Conservation (phyloP, 257 asterid genomes). For the Forsythia suspensa region DNA sequence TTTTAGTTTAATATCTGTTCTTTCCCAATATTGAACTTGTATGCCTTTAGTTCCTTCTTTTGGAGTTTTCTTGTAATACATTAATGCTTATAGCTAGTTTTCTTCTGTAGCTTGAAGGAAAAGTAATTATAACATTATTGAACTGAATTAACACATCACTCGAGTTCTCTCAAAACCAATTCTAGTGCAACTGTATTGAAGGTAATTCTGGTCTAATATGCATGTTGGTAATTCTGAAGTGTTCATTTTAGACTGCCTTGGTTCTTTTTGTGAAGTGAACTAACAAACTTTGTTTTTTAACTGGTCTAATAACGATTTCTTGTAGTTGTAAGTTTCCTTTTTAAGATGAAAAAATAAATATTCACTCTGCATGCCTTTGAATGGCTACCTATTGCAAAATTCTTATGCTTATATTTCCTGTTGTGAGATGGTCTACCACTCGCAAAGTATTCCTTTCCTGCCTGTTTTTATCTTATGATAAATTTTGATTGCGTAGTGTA, state of each 20-base stretch:
- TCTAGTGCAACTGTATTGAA: constrained; percentile 1
- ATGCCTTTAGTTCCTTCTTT: neutral
- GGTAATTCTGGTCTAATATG: neutral
- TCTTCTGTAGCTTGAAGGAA: neutral
- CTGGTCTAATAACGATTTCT: neutral
- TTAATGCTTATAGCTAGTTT: neutral
- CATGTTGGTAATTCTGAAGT: neutral
- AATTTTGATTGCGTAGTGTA: neutral
- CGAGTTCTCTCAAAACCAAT: neutral
- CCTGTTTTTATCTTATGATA: neutral
- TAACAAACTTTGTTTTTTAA: neutral
- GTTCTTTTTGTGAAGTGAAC: neutral
- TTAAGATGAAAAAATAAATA: neutral
- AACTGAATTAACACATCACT: constrained; percentile 7
- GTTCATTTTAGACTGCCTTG: neutral
- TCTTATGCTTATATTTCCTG: constrained; percentile 6
- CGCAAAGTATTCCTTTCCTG: neutral
- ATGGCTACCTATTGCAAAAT: constrained; percentile 1
- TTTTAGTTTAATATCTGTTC: neutral
- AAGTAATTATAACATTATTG: neutral
- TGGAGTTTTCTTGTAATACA: neutral
- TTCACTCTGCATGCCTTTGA: neutral
- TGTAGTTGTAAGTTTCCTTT: constrained; percentile 6
- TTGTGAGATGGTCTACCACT: constrained; percentile 9
- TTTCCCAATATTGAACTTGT: neutral